Evolutionary conservation across 1,284 basidiomycete genomes (phyloP).

Genomic region (Rhizoctonia solani): DNA sequence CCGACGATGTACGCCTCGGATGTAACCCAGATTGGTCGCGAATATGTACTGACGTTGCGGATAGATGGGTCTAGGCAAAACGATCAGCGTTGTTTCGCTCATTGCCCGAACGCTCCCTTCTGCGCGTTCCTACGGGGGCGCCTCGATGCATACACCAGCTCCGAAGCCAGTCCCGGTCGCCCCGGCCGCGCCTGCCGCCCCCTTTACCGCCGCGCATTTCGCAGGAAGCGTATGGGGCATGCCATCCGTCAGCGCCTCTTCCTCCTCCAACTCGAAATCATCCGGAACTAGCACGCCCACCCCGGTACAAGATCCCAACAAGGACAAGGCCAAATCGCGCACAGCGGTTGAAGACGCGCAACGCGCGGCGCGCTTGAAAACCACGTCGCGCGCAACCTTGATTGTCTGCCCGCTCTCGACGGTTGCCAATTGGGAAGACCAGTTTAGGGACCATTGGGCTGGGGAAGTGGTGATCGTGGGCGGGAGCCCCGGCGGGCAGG

Average conservation of each 20-base stretch:
- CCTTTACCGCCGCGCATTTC: slow-evolving; percentile 66
- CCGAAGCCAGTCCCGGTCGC: slow-evolving; percentile 50
- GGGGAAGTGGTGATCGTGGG: slow-evolving; percentile 81
- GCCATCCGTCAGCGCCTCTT: slow-evolving; percentile 57
- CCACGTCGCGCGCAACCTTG: slow-evolving; percentile 86
- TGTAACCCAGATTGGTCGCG: slow-evolving; percentile 16
- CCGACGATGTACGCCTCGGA: slow-evolving; percentile 79
- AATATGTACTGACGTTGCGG: slow-evolving; percentile 31
- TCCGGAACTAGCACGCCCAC: slow-evolving; percentile 32
- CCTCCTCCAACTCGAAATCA: slow-evolving; percentile 7
- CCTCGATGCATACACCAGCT: slow-evolving; percentile 50
- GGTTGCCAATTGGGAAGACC: slow-evolving; percentile 98
- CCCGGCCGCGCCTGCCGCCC: slow-evolving; percentile 44
- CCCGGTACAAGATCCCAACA: slow-evolving; percentile 55
- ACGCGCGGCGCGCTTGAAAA: slow-evolving; percentile 72
- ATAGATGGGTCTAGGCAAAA: slow-evolving; percentile 98
- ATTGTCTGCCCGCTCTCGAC: slow-evolving; percentile 97
- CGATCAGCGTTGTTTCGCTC: slow-evolving; percentile 88
- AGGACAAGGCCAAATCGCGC: slow-evolving; percentile 62
- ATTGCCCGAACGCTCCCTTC: slow-evolving; percentile 82
- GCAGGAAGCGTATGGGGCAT: slow-evolving; percentile 81
- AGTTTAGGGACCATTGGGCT: slow-evolving; percentile 94
- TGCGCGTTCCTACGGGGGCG: slow-evolving; percentile 66
- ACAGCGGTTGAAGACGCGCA: slow-evolving; percentile 68
- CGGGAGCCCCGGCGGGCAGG: slow-evolving; percentile 57